Evolutionary conservation across 2,329 filamentous ascomycete species (phyloP), one percentile per base, ranked within the genome.

Genomic region (Lachnellula hyalina): DNA sequence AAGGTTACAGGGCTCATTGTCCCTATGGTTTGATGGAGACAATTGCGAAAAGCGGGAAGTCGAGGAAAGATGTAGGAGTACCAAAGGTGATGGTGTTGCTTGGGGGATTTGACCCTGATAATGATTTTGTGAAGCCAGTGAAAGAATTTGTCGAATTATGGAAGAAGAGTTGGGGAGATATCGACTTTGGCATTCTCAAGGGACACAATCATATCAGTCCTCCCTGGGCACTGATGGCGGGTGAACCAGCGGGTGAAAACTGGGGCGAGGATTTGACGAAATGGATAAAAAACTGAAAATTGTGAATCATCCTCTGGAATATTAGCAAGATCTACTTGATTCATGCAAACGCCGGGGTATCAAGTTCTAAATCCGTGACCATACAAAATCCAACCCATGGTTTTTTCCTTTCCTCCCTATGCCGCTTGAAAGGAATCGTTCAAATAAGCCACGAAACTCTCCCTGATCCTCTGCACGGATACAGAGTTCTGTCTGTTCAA

Each of bases 401-500:
- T 44, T 12, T 23, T 23, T 19, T 11, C 25, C 5, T 48, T 35
- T 28, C 34, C 40, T 51, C 11, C n/a, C 52, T 61, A 65, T 51
- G 55, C 57, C 9, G 61, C 49, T 59, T 82, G 81, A 68, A 86
- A 86, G 4, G 77, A 75, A 65, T 84, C 82, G 63, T 87, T 87
- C 47, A 88, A 70, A 71, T 86, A 87, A 21, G 78, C 77, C 34
- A 86, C 83, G 67, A 88, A 88, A 35, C 78, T 80, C 67, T 83
- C 80, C 57, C 78, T 75, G 63, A 87, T 76, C 62, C 82, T 77
- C 28, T 75, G 74, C 2, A 75, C 77, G 5, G 82, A 53, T 77
- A 72, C 47, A 75, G 83, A 56, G 82, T 91, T 67, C 77, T 87
- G 65, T 74, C 90, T 77, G 63, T 92, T 92, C 68, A 95, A 70